A percentile compares a stretch with the other conserved stretches of the same genome.
Conservation (phyloP, 495 filamentous ascomycete genomes). For the Corynascus novoguineensis region DNA sequence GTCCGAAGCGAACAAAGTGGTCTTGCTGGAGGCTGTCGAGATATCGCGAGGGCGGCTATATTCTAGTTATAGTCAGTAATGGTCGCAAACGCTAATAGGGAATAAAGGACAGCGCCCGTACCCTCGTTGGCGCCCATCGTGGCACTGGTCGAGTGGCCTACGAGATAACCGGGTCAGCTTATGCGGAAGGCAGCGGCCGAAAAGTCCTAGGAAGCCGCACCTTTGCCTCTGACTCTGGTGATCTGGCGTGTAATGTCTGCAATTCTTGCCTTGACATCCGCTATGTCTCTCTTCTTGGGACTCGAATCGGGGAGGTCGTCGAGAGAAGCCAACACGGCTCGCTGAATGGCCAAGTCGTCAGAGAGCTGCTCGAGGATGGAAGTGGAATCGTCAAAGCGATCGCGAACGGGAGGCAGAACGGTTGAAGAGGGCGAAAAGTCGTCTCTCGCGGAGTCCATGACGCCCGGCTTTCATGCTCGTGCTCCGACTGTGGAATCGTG, state of each 20-base stretch:
- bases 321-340: constrained; percentile 11
- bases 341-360: constrained; percentile 9
- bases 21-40: constrained; percentile 12
- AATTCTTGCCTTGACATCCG: background rate
- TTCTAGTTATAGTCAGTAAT: background rate
- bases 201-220: background rate
- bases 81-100: background rate
- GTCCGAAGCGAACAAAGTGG: constrained; percentile 10
- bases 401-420: background rate
- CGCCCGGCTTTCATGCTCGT: background rate
- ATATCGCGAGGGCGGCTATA: background rate
- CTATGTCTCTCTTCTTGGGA: background rate
- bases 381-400: background rate
- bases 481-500: background rate
- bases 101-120: background rate
- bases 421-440: background rate
- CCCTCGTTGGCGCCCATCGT: background rate
- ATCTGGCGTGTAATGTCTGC: constrained; percentile 1
- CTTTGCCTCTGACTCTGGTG: constrained; percentile 1
- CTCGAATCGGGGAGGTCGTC: background rate
- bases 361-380: constrained; percentile 8
- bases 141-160: background rate
- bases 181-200: background rate
- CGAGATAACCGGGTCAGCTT: background rate
- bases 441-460: constrained; percentile 4